Evolutionary conservation across 208 protist species (phyloP), one percentile per base, ranked within the genome.

Genomic region (Spongospora subterranea): DNA sequence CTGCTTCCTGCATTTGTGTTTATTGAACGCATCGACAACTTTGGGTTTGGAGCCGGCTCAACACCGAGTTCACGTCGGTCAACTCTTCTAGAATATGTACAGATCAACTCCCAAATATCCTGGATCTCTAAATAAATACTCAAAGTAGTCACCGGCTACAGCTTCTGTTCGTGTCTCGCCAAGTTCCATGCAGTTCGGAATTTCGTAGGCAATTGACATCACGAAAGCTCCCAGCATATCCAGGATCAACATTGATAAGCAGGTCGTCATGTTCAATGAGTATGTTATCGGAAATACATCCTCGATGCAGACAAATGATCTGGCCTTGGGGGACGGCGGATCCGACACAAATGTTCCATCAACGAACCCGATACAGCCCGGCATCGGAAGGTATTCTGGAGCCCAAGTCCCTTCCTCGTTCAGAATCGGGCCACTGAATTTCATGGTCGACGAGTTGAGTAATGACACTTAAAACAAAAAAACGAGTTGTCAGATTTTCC

Each of bases 281-380:
- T 40, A 43, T 82, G 35, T 82, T 82, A n/a, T 82, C 35, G 35
- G 35, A 45, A 43, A 43, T 20, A n/a, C 35, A 82, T 6, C n/a
- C 40, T 43, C 40, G 6, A 6, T 82, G 6, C 71, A 6, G 6
- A 20, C 71, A 13, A 6, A 43, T 82, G 71, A 17, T 82, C 71
- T 20, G 6, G 71, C 6, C 40, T 6, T 35, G 6, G 11, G 6
- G 35, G 71, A 82, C 35, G 71, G 17, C 71, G 71, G 40, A 82
- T 82, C n/a, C 71, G 6, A n/a, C n/a, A 35, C n/a, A 82, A n/a
- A 43, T 13, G 71, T 82, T 82, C 71, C 71, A 35, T 82, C 71
- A 6, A 82, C 40, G 40, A 45, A 45, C 71, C 71, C 71, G 40
- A 82, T 82, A n/a, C 71, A 82, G 6, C 71, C 71, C 6, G 71